Base-by-base conservation (phyloP, 306 rosid genomes). In the Trichosanthes cucumerina region DNA sequence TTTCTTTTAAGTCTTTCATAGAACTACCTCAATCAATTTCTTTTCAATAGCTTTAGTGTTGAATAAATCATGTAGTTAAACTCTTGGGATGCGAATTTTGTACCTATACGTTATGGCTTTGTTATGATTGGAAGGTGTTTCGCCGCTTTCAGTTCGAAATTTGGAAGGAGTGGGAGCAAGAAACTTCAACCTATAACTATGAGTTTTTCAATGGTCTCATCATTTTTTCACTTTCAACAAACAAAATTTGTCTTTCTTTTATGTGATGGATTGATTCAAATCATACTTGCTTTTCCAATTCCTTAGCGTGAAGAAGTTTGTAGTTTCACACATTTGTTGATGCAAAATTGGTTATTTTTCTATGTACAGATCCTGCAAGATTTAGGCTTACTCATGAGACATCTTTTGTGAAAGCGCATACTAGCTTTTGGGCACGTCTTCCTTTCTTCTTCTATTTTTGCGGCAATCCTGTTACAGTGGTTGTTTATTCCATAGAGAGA, bases 111-210 rank as follows among this genome's bases (percentile, higher is more conserved):
- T 68, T n/a, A 46, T 15, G 18, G 23, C 36, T 62, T 80, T 78
- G 18, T 52, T 75, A 70, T 24, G 19, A 11, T 44, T 85, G 50
- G 50, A 47, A 15, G 16, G n/a, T 83, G 77, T 80, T 65, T 84
- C 76, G 83, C 6, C 33, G n/a, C n/a, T n/a, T n/a, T 52, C 80
- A 95, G 99, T 88, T 77, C 93, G 99, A 64, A 97, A 93, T 58
- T 95, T n/a, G 99, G 99, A 95, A 95, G 84, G 85, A 84, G 6
- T 95, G 99, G 99, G 99, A 95, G 83, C 83, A 28, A 53, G 99
- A 95, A 83, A 95, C n/a, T n/a, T n/a, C n/a, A n/a, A n/a, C n/a
- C n/a, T n/a, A n/a, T n/a, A n/a, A n/a, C n/a, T n/a, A n/a, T 38
- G 97, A 95, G 88, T 92, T 92, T 60, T 87, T 96, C 53, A 88